These are phyloP conservation scores for Phytophthora crassamura DNA, from an alignment of 352 stramenopile genomes.

Conservation along the genomic window DNA sequence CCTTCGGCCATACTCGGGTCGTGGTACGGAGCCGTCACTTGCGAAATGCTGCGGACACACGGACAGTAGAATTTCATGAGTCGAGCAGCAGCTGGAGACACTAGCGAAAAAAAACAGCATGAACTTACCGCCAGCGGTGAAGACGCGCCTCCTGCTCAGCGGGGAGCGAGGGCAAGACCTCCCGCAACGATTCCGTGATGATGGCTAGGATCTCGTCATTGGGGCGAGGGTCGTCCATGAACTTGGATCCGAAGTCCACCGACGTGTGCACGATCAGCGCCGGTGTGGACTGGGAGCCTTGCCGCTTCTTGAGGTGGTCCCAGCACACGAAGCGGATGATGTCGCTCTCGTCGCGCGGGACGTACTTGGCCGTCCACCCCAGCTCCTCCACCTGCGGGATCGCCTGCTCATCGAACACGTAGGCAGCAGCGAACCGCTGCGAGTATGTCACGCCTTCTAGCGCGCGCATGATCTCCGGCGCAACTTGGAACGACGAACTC, in stretches of 20 bases:
- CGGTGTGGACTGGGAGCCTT: conserved; percentile 1
- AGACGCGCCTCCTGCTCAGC: conserved; percentile 52
- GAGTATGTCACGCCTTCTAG: conserved; percentile 67
- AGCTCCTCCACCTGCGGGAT: conserved; percentile 44
- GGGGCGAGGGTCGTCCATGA: conserved; percentile 64
- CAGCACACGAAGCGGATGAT: conserved; percentile 81
- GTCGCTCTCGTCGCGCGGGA: conserved; percentile 57
- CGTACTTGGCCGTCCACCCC: conserved; percentile 74
- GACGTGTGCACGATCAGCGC: conserved; percentile 74
- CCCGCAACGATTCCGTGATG: conserved; percentile 56
- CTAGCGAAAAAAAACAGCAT: not conserved
- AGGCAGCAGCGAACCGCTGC: conserved; percentile 71
- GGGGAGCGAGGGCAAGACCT: conserved; percentile 65
- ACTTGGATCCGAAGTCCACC: conserved; percentile 58
- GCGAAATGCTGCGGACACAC: conserved; percentile 56
- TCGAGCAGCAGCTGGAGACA: not conserved
- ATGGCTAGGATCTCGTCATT: conserved; percentile 63
- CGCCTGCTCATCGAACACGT: conserved; percentile 62
- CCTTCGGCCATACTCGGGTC: conserved; percentile 27
- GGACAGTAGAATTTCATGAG: conserved; percentile 7
- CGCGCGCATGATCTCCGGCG: conserved; percentile 35
- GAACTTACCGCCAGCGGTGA: conserved; percentile 69
- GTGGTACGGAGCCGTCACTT: conserved; percentile 58
- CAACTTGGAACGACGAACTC: conserved; percentile 45
- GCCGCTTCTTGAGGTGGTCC: conserved; percentile 74